Evolutionary conservation across 768 basidiomycete species (phyloP).

Genomic region (Zangia roseola): DNA sequence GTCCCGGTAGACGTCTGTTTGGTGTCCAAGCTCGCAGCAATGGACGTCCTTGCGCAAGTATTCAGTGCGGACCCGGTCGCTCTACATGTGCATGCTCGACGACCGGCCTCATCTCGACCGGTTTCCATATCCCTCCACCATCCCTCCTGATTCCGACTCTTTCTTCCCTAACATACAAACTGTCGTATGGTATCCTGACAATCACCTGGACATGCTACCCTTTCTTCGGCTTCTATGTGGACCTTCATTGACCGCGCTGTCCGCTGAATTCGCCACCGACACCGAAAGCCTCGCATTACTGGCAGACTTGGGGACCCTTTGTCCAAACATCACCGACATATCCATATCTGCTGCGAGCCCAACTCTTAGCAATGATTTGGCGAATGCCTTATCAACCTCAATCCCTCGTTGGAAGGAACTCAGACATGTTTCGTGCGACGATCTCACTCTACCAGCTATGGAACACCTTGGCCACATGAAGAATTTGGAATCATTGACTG

Average conservation of each 20-base stretch:
- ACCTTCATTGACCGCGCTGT: slow-evolving; percentile 17
- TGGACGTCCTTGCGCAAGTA: slow-evolving; percentile 24
- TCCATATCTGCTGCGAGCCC: slow-evolving; percentile 12
- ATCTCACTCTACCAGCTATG: slow-evolving; percentile 17
- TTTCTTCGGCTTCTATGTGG: slow-evolving; percentile 26
- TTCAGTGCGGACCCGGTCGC: slow-evolving; percentile 16
- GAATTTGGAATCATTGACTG: slow-evolving; percentile 16
- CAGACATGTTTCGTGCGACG: slow-evolving; percentile 19
- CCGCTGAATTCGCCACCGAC: slow-evolving; percentile 20
- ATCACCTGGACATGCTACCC: slow-evolving; percentile 18
- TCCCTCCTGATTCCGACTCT: slow-evolving; percentile 8
- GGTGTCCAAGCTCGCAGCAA: neutral
- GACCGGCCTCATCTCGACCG: slow-evolving; percentile 6
- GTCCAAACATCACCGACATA: slow-evolving; percentile 21
- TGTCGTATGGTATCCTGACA: slow-evolving; percentile 23
- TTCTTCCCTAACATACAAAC: slow-evolving; percentile 25
- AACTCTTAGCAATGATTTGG: slow-evolving; percentile 6
- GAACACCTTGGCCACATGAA: slow-evolving; percentile 15
- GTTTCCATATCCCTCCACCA: slow-evolving; percentile 11
- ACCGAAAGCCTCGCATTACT: slow-evolving; percentile 14
- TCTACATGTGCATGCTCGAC: slow-evolving; percentile 23
- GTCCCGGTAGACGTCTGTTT: neutral
- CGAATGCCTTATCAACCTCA: slow-evolving; percentile 16
- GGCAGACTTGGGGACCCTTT: slow-evolving; percentile 8
- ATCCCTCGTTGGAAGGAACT: slow-evolving; percentile 22